Percentiles rank a stretch among this genome's conserved stretches.
phyloP scores from a whole-genome alignment of 1,284 basidiomycete species.

The Leccinum pseudoinsigne region DNA sequence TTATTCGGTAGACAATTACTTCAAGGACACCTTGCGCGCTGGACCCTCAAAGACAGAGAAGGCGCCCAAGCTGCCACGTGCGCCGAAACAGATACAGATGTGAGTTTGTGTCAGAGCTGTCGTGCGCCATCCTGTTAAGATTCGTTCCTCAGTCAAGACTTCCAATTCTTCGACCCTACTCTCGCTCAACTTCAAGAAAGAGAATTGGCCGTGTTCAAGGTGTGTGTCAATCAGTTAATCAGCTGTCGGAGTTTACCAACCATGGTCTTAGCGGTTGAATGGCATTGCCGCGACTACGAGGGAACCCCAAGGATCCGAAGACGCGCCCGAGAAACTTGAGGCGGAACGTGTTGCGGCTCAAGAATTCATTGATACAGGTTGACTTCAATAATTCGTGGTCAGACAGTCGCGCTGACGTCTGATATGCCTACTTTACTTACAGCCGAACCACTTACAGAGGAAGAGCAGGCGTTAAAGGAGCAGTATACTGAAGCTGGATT shows the following conservation, averaged over 20 bases:
- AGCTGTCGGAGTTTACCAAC: background rate
- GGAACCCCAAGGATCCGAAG: constrained; percentile 70
- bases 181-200: constrained; percentile 86
- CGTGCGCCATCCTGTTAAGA: background rate
- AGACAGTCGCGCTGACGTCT: background rate
- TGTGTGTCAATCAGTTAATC: constrained; percentile 22
- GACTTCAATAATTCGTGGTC: background rate
- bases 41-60: constrained; percentile 82
- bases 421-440: background rate
- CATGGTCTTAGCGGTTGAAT: constrained; percentile 53
- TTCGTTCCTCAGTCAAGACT: constrained; percentile 73
- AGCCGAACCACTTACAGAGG: constrained; percentile 89
- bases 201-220: constrained; percentile 84
- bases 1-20: constrained; percentile 93
- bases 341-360: constrained; percentile 82
- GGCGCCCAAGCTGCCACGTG: constrained; percentile 79
- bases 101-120: constrained; percentile 38
- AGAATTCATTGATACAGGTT: constrained; percentile 84
- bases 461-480: constrained; percentile 82
- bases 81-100: constrained; percentile 89
- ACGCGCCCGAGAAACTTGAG: constrained; percentile 85
- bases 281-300: constrained; percentile 74
- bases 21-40: constrained; percentile 88
- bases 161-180: constrained; percentile 93
- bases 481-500: constrained; percentile 80